Evolutionary conservation across 805 yeast genomes (phyloP).

Genomic region (Hanseniaspora lachancei): DNA sequence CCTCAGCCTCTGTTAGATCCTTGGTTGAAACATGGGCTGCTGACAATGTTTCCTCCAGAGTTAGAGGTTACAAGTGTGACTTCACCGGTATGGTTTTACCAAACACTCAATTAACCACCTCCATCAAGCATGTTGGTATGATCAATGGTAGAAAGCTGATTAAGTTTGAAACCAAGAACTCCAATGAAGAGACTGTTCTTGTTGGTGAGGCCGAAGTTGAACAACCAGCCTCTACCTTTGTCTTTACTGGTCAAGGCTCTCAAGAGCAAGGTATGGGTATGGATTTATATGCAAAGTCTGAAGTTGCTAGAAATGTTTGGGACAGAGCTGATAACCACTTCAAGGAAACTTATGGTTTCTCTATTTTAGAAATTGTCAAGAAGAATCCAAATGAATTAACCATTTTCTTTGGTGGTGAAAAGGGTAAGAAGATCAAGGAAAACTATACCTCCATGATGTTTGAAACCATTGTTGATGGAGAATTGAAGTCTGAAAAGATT

Average conservation of each 20-base stretch:
- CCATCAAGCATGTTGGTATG: slow-evolving; percentile 94
- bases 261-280: slow-evolving; percentile 99
- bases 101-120: slow-evolving; percentile 74
- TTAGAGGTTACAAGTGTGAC: slow-evolving; percentile 79
- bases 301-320: slow-evolving; percentile 92
- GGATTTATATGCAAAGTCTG: slow-evolving; percentile 86
- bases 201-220: slow-evolving; percentile 97
- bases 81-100: slow-evolving; percentile 98
- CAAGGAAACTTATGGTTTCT: slow-evolving; percentile 88
- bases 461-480: slow-evolving; percentile 82
- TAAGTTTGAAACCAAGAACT: slow-evolving; percentile 78
- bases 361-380: slow-evolving; percentile 86
- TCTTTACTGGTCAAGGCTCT: slow-evolving; percentile 99
- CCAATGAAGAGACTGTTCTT: slow-evolving; percentile 69
- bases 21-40: slow-evolving; percentile 98
- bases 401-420: slow-evolving; percentile 94
- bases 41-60: slow-evolving; percentile 88
- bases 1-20: slow-evolving; percentile 88
- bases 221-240: slow-evolving; percentile 92
- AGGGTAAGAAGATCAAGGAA: slow-evolving; percentile 87
- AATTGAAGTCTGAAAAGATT: slow-evolving; percentile 78
- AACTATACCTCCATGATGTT: slow-evolving; percentile 95
- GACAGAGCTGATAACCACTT: slow-evolving; percentile 94
- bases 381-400: slow-evolving; percentile 93
- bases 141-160: slow-evolving; percentile 96